Percentiles rank a stretch among this genome's conserved stretches.
Conservation (phyloP, 2,329 filamentous ascomycete species). For the Exophiala bonariae region DNA sequence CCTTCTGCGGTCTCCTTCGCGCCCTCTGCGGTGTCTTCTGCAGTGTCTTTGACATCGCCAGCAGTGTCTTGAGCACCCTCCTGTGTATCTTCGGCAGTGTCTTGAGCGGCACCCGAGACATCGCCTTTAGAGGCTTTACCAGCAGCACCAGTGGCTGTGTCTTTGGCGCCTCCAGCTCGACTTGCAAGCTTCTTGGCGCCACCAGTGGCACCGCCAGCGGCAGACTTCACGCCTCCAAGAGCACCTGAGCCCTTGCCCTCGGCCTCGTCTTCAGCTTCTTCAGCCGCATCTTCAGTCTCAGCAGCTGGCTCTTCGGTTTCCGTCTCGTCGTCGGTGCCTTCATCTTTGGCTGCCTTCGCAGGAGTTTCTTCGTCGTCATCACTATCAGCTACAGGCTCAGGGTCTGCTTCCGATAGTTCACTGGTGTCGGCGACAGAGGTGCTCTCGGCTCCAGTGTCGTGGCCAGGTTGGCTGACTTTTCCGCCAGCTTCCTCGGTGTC, state of each 20-base stretch:
- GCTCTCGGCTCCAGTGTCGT: slow-evolving; percentile 27
- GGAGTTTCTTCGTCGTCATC: slow-evolving; percentile 25
- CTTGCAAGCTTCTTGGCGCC: slow-evolving; percentile 30
- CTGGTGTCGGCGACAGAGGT: slow-evolving; percentile 25
- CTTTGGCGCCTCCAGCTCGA: slow-evolving; percentile 26
- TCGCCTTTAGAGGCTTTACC: slow-evolving; percentile 26
- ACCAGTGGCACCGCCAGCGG: slow-evolving; percentile 20
- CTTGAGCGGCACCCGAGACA: slow-evolving; percentile 23
- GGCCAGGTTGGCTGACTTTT: slow-evolving; percentile 24
- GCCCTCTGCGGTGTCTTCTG: slow-evolving; percentile 47
- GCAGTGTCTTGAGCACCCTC: slow-evolving; percentile 44
- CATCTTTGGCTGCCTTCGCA: slow-evolving; percentile 21
- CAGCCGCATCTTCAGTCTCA: slow-evolving; percentile 51
- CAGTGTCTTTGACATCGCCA: slow-evolving; percentile 17
- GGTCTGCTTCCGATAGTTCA: slow-evolving; percentile 27
- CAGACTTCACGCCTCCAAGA: slow-evolving; percentile 18
- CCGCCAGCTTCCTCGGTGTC: slow-evolving; percentile 26
- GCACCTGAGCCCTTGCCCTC: slow-evolving; percentile 28
- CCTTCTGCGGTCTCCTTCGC: slow-evolving; percentile 51
- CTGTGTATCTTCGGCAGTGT: slow-evolving; percentile 33
- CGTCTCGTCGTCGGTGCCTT: slow-evolving; percentile 23
- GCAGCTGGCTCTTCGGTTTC: slow-evolving; percentile 42
- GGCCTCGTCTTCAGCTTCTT: slow-evolving; percentile 30
- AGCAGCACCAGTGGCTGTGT: slow-evolving; percentile 28
- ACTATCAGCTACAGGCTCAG: slow-evolving; percentile 24